Conservation (phyloP, 805 yeast species). For the Spathaspora hagerdaliae region DNA sequence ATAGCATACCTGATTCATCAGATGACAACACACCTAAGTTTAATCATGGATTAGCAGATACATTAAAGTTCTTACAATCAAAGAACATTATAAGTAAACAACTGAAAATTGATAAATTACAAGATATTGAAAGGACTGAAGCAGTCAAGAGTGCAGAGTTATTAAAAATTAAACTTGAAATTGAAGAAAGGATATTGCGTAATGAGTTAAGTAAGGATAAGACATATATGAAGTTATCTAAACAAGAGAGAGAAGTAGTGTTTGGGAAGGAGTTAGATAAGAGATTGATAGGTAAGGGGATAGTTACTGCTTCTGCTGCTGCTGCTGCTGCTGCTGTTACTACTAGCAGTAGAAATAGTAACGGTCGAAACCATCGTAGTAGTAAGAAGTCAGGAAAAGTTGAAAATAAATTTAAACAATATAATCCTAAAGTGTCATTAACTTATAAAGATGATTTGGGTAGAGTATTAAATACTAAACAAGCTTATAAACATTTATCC, state of each 20-base stretch:
- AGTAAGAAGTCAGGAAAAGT: conserved; percentile 3
- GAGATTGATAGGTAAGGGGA: conserved; percentile 21
- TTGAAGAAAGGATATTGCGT: conserved; percentile 30
- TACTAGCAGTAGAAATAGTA: not conserved
- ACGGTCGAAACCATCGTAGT: not conserved
- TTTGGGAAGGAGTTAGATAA: conserved; percentile 27
- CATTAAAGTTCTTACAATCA: conserved; percentile 23
- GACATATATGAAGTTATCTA: conserved; percentile 20
- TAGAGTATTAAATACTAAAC: conserved; percentile 52
- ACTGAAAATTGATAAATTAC: conserved; percentile 7
- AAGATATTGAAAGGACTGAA: conserved; percentile 15
- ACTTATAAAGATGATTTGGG: conserved; percentile 67
- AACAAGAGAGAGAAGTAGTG: conserved; percentile 23
- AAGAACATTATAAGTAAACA: conserved; percentile 14
- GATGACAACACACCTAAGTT: conserved; percentile 10
- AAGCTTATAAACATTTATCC: conserved; percentile 73
- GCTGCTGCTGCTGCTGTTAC: conserved; percentile 3
- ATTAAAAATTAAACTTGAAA: conserved; percentile 22
- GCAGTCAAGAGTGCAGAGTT: conserved; percentile 26
- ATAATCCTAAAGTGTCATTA: conserved; percentile 49
- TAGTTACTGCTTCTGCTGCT: conserved; percentile 10
- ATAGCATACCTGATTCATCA: too few relatives aligned
- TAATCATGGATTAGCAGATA: conserved; percentile 20
- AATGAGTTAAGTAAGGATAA: conserved; percentile 26
- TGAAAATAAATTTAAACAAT: conserved; percentile 17